Base-by-base conservation (phyloP, 73 alveolate genomes). In the Paramecium pentaurelia region DNA sequence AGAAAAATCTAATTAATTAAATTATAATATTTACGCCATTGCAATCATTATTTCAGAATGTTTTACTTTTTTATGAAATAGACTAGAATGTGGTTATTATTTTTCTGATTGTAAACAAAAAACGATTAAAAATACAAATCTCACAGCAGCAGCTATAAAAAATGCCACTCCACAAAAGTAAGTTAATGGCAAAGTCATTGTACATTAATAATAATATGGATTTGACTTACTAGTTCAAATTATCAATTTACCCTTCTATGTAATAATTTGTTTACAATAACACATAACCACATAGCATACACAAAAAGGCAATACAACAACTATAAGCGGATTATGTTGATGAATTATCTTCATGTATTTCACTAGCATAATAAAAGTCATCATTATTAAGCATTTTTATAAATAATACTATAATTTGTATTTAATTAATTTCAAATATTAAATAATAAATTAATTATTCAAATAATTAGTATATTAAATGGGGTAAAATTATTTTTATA, bases 141-240 rank as follows among this genome's bases (percentile, higher is more conserved):
- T 71, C 40, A 71, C 60, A 49, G 60, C 58, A 0, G 60, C 58
- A 16, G 60, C 87, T 3, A 73, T 37, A 10, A 73, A 16, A 73
- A 73, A 73, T 36, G 60, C 87, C 14, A 73, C 58, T 37, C 60
- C 87, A 38, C 87, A 73, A 34, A 73, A 37, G 60, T 73, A 73
- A 38, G 87, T 40, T 9, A 73, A 73, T 73, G 87, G 87, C 16
- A 73, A 20, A 16, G 87, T 73, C 34, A 73, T 36, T 1, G 87
- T 37, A 16, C 87, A 73, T 36, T 73, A 44, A 73, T 40, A 40
- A 38, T 73, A 37, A 25, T 73, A 73, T 40, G 87, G 87, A 20
- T 73, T 32, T 37, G 87, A 44, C 60, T 73, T 73, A 18, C 87
- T 73, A 40, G 60, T 37, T 73, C 59, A 9, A 36, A 22, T 36